Base-by-base conservation (phyloP, 2,329 filamentous ascomycete species). In the Colletotrichum caudatum region DNA sequence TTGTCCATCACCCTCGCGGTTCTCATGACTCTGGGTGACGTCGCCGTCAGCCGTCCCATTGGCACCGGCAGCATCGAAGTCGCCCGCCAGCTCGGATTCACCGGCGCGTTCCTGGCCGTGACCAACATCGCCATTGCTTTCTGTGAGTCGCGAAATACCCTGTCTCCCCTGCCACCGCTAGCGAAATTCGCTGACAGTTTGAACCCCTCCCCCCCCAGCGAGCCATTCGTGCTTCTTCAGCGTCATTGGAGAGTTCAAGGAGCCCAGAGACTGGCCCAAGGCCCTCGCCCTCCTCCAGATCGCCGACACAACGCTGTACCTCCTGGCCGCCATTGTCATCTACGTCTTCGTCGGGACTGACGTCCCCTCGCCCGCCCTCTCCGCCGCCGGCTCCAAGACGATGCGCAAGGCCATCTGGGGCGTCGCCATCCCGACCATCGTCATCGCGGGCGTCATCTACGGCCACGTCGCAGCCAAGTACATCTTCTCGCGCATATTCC, bases 361-460 rank as follows among this genome's bases (percentile, higher is more conserved):
- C 12, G 90, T 94, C 2, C 83, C 85, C 1, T 90, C 89, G 1
- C 92, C 92, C 0, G 92, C 92, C 0, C 84, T 94, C 1, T 88
- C 90, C 9, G 90, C 89, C 8, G 88, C 91, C 9, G 84, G 85
- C 4, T 80, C 80, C 0, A 78, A 78, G 1, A 76, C 85, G 0
- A 81, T 93, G 58, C 84, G 87, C 29, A 92, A 92, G 77, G 81
- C 91, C 14, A 90, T 91, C 16, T 93, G 90, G 80, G 91, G 90
- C 33, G 83, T 93, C 71, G 91, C 91, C 0, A 84, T 91, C 2
- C 91, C 91, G 2, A 93, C 90, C 2, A 93, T 93, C 69, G 83
- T 93, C 59, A 88, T 94, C 61, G 90, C 91, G 0, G 92, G 91
- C 64, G 90, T 93, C 8, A 91, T 94, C 73, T 91, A 92, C 77